Conservation (phyloP, 2,329 filamentous ascomycete species). For the Fusarium secorum region DNA sequence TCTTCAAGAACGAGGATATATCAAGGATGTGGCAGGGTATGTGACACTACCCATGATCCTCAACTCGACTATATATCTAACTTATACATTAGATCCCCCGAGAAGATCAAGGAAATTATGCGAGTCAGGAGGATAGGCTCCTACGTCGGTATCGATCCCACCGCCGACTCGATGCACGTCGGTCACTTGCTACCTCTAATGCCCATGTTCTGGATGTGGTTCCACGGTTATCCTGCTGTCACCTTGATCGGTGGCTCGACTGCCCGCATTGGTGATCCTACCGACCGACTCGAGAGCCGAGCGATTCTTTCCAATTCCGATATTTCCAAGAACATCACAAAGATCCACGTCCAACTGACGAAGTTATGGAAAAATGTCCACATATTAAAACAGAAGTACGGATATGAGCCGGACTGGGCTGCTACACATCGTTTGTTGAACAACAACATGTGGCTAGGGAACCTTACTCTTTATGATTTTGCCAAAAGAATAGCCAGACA, state of each 20-base stretch:
- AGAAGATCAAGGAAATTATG: constrained; percentile 69
- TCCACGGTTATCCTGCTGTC: constrained; percentile 74
- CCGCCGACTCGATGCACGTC: constrained; percentile 79
- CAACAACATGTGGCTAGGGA: constrained; percentile 85
- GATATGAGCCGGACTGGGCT: constrained; percentile 68
- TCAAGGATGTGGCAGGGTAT: constrained; percentile 79
- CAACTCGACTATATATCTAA: constrained; percentile 1
- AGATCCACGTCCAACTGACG: constrained; percentile 74
- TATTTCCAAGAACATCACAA: constrained; percentile 69
- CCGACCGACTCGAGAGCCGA: constrained; percentile 70
- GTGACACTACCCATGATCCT: constrained; percentile 33
- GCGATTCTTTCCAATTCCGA: constrained; percentile 59
- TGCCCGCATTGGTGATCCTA: constrained; percentile 80
- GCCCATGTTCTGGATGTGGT: constrained; percentile 84
- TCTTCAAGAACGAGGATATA: constrained; percentile 74
- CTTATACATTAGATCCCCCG: constrained; percentile 49
- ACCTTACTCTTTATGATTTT: constrained; percentile 75
- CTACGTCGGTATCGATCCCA: constrained; percentile 86
- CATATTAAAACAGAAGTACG: constrained; percentile 68
- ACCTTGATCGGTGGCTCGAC: constrained; percentile 78
- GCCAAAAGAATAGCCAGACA: constrained; percentile 75
- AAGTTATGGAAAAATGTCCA: constrained; percentile 80
- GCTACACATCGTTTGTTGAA: constrained; percentile 76
- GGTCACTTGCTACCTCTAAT: constrained; percentile 84
- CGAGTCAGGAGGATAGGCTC: constrained; percentile 71